Evolutionary conservation across 305 asterid species (phyloP).

Genomic region (Withania somnifera): DNA sequence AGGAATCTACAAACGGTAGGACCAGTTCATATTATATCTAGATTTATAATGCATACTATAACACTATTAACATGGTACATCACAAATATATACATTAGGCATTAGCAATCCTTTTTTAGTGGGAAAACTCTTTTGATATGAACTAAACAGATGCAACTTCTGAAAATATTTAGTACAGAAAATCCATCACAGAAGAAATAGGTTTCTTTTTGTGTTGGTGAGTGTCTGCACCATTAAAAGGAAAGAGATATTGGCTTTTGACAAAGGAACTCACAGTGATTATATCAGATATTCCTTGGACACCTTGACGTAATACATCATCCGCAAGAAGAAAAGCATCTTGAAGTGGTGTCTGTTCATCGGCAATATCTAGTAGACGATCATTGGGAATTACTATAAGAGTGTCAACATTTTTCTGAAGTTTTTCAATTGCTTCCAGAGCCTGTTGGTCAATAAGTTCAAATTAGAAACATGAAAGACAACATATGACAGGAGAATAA

Average conservation of each 20-base stretch:
- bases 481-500: background rate
- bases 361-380: constrained; percentile 85
- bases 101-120: background rate
- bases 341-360: constrained; percentile 83
- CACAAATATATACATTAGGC: background rate
- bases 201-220: background rate
- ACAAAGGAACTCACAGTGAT: constrained; percentile 56
- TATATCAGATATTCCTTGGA: constrained; percentile 93
- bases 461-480: background rate
- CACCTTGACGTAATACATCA: constrained; percentile 95
- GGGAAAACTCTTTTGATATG: background rate
- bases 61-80: background rate
- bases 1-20: constrained; percentile 55
- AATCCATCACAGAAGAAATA: background rate
- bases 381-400: constrained; percentile 95
- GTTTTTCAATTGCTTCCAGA: constrained; percentile 87
- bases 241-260: background rate
- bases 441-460: constrained; percentile 33
- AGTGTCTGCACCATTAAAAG: background rate
- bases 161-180: background rate
- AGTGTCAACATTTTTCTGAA: constrained; percentile 89
- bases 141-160: background rate
- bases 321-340: constrained; percentile 97
- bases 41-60: background rate
- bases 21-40: background rate